phyloP scores from a whole-genome alignment of 768 basidiomycete species.

The Pleurotus platypus region DNA sequence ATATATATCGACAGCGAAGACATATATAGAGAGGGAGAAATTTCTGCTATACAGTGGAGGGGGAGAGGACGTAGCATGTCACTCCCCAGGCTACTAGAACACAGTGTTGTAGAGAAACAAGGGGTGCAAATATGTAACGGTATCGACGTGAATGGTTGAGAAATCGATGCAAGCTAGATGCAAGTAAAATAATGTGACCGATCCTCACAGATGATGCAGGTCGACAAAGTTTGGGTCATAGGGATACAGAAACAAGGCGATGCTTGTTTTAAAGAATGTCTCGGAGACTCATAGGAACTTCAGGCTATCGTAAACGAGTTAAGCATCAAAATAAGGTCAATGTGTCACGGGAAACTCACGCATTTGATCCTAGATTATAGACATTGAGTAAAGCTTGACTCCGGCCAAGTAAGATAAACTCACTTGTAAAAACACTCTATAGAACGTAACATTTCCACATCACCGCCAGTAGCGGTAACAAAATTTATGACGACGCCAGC shows the following conservation, averaged over 20 bases:
- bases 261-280: conserved; percentile 72
- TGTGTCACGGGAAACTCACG: conserved; percentile 41
- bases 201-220: conserved; percentile 30
- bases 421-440: conserved; percentile 98
- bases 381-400: neutral
- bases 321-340: conserved; percentile 9
- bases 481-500: conserved; percentile 95
- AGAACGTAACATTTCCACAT: conserved; percentile 96
- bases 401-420: conserved; percentile 11
- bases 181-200: conserved; percentile 2
- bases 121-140: conserved; percentile 56
- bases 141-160: conserved; percentile 43
- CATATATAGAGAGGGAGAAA: conserved; percentile 25
- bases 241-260: conserved; percentile 74
- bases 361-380: conserved; percentile 71
- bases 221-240: conserved; percentile 47
- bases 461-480: conserved; percentile 95
- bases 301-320: conserved; percentile 52
- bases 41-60: conserved; percentile 69
- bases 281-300: conserved; percentile 88
- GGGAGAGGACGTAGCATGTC: conserved; percentile 15
- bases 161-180: conserved; percentile 47
- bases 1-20: conserved; percentile 26
- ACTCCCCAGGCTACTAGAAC: conserved; percentile 20
- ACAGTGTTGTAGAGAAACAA: conserved; percentile 41